Evolutionary conservation across 148 eudicot genomes (phyloP).

Genomic region (Talinum fruticosum): DNA sequence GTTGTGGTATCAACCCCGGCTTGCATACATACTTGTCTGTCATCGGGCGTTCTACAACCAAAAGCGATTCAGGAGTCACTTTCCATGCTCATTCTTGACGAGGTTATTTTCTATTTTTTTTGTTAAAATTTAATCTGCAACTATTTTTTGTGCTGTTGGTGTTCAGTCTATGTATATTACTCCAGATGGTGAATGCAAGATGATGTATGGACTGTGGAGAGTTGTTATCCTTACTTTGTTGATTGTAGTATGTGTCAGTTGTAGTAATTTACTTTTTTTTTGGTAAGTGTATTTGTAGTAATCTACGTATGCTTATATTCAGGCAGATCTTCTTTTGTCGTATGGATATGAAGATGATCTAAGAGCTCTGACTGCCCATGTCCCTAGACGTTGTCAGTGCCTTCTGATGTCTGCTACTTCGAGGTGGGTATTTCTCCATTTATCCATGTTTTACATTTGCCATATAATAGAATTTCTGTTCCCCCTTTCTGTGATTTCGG

Average conservation of each 20-base stretch:
- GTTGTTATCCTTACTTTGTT: not conserved
- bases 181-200: not conserved
- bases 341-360: slow-evolving; percentile 90
- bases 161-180: not conserved
- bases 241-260: too few species aligned
- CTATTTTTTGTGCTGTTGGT: not conserved
- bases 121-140: not conserved
- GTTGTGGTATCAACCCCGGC: slow-evolving; percentile 85
- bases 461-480: not conserved
- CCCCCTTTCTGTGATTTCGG: not conserved
- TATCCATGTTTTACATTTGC: not conserved
- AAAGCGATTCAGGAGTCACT: slow-evolving; percentile 75
- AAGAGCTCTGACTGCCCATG: slow-evolving; percentile 66
- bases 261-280: slow-evolving; percentile 15
- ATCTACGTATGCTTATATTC: slow-evolving; percentile 25
- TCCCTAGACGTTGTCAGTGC: slow-evolving; percentile 84
- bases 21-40: slow-evolving; percentile 66
- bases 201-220: not conserved
- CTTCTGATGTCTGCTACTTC: slow-evolving; percentile 98
- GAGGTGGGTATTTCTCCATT: slow-evolving; percentile 44
- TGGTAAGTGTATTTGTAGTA: slow-evolving; percentile 6
- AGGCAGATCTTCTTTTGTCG: slow-evolving; percentile 96
- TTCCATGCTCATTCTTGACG: slow-evolving; percentile 82
- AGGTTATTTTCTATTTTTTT: slow-evolving; percentile 42
- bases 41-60: slow-evolving; percentile 50